phyloP scores from a whole-genome alignment of 2,329 filamentous ascomycete species.

The Fusarium agapanthi region DNA sequence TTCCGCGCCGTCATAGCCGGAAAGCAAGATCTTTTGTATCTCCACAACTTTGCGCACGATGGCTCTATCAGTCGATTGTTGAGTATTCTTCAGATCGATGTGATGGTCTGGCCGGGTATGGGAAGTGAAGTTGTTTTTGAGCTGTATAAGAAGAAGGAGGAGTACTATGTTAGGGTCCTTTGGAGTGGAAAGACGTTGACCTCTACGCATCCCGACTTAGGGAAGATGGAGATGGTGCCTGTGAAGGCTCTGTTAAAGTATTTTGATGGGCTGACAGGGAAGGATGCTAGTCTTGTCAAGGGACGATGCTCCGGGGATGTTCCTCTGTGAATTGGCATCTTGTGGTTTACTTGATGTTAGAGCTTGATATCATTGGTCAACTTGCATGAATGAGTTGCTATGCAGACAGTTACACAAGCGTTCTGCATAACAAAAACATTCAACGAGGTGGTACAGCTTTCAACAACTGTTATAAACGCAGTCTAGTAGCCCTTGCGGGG shows the following conservation, averaged over 20 bases:
- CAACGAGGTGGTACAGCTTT: not conserved
- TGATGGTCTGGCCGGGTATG: constrained; percentile 88
- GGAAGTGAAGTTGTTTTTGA: constrained; percentile 81
- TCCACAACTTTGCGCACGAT: constrained; percentile 85
- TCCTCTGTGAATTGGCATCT: not conserved
- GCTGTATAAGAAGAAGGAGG: constrained; percentile 61
- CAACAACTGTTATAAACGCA: not conserved
- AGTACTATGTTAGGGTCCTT: constrained; percentile 70
- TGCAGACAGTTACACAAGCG: not conserved
- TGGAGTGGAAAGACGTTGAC: constrained; percentile 73
- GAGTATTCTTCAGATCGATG: constrained; percentile 71
- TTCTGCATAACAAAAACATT: not conserved
- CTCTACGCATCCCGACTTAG: constrained; percentile 75
- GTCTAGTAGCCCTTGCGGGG: not conserved
- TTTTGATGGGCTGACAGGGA: constrained; percentile 75
- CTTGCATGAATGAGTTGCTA: not conserved
- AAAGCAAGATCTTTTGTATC: constrained; percentile 58
- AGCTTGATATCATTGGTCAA: not conserved
- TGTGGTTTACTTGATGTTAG: not conserved
- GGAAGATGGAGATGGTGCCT: constrained; percentile 75
- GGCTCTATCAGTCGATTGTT: constrained; percentile 74
- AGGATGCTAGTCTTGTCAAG: constrained; percentile 54
- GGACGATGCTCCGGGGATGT: constrained; percentile 39
- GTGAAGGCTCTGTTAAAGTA: constrained; percentile 71
- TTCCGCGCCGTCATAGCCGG: constrained; percentile 63